Percentiles rank a stretch among this genome's conserved stretches.
Evolutionary conservation across 2,329 filamentous ascomycete genomes (phyloP).

Genomic region (Volutella citrinella): DNA sequence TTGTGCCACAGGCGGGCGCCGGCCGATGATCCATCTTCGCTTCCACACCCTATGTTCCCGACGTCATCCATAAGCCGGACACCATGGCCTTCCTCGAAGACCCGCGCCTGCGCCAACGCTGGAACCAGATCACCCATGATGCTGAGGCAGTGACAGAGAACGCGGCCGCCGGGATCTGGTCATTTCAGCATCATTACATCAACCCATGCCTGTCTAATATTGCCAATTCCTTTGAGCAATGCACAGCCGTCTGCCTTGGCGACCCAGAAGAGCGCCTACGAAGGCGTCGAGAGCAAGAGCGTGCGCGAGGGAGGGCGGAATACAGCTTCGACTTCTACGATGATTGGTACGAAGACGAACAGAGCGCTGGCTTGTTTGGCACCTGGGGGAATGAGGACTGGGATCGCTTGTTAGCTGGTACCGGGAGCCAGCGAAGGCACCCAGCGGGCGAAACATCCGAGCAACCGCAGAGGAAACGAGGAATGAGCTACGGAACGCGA

Average conservation of each 20-base stretch:
- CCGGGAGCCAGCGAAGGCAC: conserved; percentile 45
- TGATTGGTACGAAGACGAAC: conserved; percentile 76
- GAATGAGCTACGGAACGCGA: conserved; percentile 86
- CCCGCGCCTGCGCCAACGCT: conserved; percentile 85
- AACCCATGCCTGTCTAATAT: conserved; percentile 73
- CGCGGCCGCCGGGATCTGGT: conserved; percentile 87
- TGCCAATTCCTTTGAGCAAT: conserved; percentile 65
- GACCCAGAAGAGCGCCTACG: conserved; percentile 72
- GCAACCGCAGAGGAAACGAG: conserved; percentile 70
- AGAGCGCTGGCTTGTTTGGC: conserved; percentile 58
- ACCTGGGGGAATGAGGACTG: conserved; percentile 81
- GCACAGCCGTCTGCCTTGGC: conserved; percentile 67
- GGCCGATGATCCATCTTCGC: too few relatives aligned
- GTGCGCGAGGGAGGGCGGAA: conserved; percentile 64
- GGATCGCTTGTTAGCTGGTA: conserved; percentile 75
- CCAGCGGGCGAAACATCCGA: conserved; percentile 38
- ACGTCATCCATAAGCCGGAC: conserved; percentile 27
- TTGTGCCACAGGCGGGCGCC: too few relatives aligned
- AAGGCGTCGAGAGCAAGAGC: conserved; percentile 62
- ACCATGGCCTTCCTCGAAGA: conserved; percentile 67
- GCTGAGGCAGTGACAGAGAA: conserved; percentile 87
- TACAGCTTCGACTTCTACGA: conserved; percentile 96
- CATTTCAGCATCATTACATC: conserved; percentile 82
- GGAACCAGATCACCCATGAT: conserved; percentile 90
- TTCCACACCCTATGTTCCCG: too few relatives aligned